Percentiles rank a stretch among this genome's conserved stretches.
These are phyloP conservation scores for Emergomyces africanus DNA, from an alignment of 2,329 filamentous ascomycete species.

Conservation along the genomic window DNA sequence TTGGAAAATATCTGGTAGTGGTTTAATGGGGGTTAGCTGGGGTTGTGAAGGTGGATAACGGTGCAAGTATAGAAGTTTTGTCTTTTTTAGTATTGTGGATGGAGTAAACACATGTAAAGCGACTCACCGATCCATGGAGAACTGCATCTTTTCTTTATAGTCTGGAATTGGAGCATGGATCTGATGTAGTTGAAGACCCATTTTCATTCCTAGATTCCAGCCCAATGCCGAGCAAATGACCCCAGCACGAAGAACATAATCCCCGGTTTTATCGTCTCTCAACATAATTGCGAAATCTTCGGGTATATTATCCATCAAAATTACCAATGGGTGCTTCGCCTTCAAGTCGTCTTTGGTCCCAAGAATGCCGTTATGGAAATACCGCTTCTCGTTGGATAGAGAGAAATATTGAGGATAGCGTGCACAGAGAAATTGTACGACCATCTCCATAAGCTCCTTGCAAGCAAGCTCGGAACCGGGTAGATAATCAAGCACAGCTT, in stretches of 20 bases:
- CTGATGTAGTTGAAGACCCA: slow-evolving; percentile 54
- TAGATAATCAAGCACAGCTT: slow-evolving; percentile 51
- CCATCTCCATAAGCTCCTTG: slow-evolving; percentile 82
- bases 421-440: slow-evolving; percentile 62
- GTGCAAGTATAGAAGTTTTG: background rate
- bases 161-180: slow-evolving; percentile 69
- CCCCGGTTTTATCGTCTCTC: slow-evolving; percentile 55
- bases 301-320: slow-evolving; percentile 65
- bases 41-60: background rate
- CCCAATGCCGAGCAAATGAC: slow-evolving; percentile 67
- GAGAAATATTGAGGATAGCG: slow-evolving; percentile 67
- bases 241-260: slow-evolving; percentile 63
- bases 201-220: slow-evolving; percentile 65
- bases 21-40: background rate
- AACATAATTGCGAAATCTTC: slow-evolving; percentile 74
- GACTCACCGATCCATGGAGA: slow-evolving; percentile 67
- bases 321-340: slow-evolving; percentile 50
- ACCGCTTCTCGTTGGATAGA: slow-evolving; percentile 39
- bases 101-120: background rate
- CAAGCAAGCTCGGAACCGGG: slow-evolving; percentile 67
- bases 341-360: slow-evolving; percentile 48
- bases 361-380: slow-evolving; percentile 59
- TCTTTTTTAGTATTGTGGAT: background rate
- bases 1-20: slow-evolving; percentile 56
- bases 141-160: slow-evolving; percentile 77